Conservation (phyloP, 2,329 filamentous ascomycete genomes). For the Peltaster fructicola region DNA sequence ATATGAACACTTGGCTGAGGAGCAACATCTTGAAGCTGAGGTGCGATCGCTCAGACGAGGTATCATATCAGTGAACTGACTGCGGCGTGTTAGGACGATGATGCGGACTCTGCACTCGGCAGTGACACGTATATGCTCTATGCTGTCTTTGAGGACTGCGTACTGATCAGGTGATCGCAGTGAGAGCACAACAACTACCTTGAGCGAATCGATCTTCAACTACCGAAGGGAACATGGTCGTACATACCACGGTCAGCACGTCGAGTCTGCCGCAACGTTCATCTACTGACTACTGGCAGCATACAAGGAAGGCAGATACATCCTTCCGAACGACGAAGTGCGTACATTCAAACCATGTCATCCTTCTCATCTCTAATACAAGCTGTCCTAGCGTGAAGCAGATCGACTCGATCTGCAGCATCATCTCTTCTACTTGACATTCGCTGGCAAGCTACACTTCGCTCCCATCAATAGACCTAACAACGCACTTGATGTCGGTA, state of each 20-base stretch:
- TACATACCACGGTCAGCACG: conserved; percentile 19
- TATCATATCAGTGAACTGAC: too few species aligned
- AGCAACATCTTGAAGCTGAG: conserved; percentile 20
- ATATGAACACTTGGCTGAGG: conserved; percentile 15
- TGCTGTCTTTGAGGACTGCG: neutral
- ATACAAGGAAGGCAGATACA: conserved; percentile 24
- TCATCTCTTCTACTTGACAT: conserved; percentile 30
- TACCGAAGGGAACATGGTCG: conserved; percentile 21
- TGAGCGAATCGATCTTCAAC: conserved; percentile 21
- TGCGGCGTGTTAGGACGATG: conserved; percentile 12
- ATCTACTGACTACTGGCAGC: conserved; percentile 7
- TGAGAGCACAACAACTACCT: conserved; percentile 17
- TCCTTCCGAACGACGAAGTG: conserved; percentile 24
- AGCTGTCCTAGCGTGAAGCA: conserved; percentile 15
- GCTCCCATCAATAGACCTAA: conserved; percentile 26
- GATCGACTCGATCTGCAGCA: conserved; percentile 24
- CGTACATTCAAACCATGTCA: conserved; percentile 2
- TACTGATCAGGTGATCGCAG: conserved; percentile 9
- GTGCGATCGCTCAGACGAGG: conserved; percentile 6
- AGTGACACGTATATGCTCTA: conserved; percentile 16
- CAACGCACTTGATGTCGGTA: conserved; percentile 33
- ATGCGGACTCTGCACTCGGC: conserved; percentile 19
- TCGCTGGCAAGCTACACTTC: conserved; percentile 27
- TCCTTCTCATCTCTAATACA: conserved; percentile 3
- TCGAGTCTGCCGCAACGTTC: neutral